Evolutionary conservation across 768 basidiomycete species (phyloP), one percentile per base, ranked within the genome.

Genomic region (Tremella fuciformis): DNA sequence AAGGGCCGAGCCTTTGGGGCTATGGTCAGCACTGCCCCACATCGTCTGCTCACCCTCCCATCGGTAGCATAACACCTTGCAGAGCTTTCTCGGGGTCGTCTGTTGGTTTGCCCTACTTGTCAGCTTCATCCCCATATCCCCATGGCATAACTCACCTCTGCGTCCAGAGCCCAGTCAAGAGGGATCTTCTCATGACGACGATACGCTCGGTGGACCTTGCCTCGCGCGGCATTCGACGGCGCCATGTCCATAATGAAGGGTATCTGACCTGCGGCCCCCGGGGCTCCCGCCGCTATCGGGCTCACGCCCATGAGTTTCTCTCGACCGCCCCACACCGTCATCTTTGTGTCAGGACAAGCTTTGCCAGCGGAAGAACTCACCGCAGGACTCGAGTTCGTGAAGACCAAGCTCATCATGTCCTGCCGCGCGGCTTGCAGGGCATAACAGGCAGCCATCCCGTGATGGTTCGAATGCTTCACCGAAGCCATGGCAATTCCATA

Each of bases 51-150:
- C n/a, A n/a, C n/a, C n/a, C 29, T 11, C 56, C 56, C 29, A 58
- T 58, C 25, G 56, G 56, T 4, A 58, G 39, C 19, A 58, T 24
- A 37, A 58, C 56, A 7, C 49, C 56, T 24, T 58, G 38, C n/a
- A 58, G 21, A 1, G 56, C 56, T 11, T 8, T 38, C 18, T 49
- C 48, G 4, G 56, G 56, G 40, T 58, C 56, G 34, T 34, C 41
- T 2, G 53, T 54, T 18, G 34, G 18, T 34, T 16, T n/a, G 4
- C 29, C 29, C n/a, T n/a, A n/a, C n/a, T n/a, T n/a, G n/a, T 26
- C 49, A n/a, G n/a, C n/a, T n/a, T n/a, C n/a, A n/a, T n/a, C n/a
- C n/a, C n/a, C n/a, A n/a, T n/a, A n/a, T n/a, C n/a, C n/a, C n/a
- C n/a, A n/a, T n/a, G n/a, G n/a, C n/a, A n/a, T n/a, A n/a, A n/a